Conservation (phyloP, 116 monocot genomes). For the Iris pallida region DNA sequence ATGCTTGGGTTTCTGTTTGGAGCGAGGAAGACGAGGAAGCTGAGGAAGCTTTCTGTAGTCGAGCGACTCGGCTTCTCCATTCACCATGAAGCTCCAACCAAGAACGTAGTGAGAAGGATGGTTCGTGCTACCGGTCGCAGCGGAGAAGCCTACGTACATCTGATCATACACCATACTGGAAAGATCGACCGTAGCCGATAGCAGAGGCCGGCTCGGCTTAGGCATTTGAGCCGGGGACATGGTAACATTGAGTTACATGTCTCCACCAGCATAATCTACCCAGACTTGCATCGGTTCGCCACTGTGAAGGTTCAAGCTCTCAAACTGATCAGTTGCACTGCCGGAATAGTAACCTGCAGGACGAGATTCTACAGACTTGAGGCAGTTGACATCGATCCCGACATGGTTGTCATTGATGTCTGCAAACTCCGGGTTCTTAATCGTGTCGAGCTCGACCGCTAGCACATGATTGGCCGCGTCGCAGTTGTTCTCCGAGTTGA, state of each 20-base stretch:
- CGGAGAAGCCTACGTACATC: constrained; percentile 42
- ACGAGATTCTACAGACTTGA: constrained; percentile 23
- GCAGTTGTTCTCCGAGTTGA: constrained; percentile 25
- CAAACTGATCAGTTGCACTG: background rate
- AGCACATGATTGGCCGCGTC: constrained; percentile 20
- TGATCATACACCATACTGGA: constrained; percentile 11
- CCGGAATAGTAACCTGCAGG: constrained; percentile 17
- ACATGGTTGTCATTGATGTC: constrained; percentile 57
- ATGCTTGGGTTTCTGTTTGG: background rate
- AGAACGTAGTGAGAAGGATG: constrained; percentile 17
- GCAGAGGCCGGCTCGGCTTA: constrained; percentile 25
- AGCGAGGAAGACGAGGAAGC: constrained; percentile 13
- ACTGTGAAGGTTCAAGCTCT: constrained; percentile 22
- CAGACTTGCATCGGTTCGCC: constrained; percentile 25
- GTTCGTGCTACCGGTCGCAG: constrained; percentile 30
- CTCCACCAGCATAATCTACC: constrained; percentile 35
- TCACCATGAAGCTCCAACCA: constrained; percentile 43
- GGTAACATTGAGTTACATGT: constrained; percentile 13
- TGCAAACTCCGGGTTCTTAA: constrained; percentile 12
- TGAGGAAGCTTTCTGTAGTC: constrained; percentile 29
- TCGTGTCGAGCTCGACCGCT: constrained; percentile 38
- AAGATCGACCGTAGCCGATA: constrained; percentile 23
- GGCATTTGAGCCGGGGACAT: constrained; percentile 17
- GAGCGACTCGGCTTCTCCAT: constrained; percentile 22
- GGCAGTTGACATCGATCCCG: constrained; percentile 39